phyloP scores from a whole-genome alignment of 495 filamentous ascomycete genomes.

The Viridothelium virens region DNA sequence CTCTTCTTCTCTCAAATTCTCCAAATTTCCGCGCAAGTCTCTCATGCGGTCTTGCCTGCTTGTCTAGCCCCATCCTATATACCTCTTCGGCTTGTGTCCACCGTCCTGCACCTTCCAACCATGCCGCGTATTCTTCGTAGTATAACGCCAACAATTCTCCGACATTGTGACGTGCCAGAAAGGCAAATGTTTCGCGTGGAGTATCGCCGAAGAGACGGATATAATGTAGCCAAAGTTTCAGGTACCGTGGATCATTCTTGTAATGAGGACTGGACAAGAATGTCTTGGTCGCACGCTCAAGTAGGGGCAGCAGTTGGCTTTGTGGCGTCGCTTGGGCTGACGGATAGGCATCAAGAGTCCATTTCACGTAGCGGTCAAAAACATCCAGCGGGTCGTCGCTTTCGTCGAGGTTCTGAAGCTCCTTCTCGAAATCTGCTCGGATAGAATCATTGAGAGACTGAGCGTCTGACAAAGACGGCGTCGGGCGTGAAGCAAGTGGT shows the following conservation, averaged over 20 bases:
- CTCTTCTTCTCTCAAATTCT: slow-evolving; percentile 77
- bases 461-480: slow-evolving; percentile 48
- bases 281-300: slow-evolving; percentile 84
- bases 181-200: slow-evolving; percentile 85
- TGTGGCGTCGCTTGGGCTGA: slow-evolving; percentile 86
- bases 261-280: slow-evolving; percentile 81
- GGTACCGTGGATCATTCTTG: slow-evolving; percentile 87
- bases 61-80: slow-evolving; percentile 78
- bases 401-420: slow-evolving; percentile 68
- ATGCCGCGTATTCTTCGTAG: slow-evolving; percentile 93
- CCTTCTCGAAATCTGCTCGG: slow-evolving; percentile 77
- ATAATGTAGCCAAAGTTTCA: slow-evolving; percentile 89
- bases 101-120: slow-evolving; percentile 75
- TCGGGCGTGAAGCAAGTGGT: slow-evolving; percentile 46
- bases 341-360: slow-evolving; percentile 91
- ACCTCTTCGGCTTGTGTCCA: slow-evolving; percentile 94
- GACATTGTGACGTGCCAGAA: slow-evolving; percentile 77
- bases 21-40: slow-evolving; percentile 77
- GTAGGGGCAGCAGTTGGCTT: slow-evolving; percentile 76
- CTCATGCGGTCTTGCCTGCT: slow-evolving; percentile 74
- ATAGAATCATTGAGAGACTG: slow-evolving; percentile 67
- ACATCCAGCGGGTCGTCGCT: slow-evolving; percentile 93
- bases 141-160: slow-evolving; percentile 86
- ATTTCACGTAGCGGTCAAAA: slow-evolving; percentile 93
- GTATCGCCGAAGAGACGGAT: slow-evolving; percentile 87